Percentiles rank a stretch among this genome's conserved stretches.
phyloP scores from a whole-genome alignment of 306 rosid species.

The Mimosa pudica region DNA sequence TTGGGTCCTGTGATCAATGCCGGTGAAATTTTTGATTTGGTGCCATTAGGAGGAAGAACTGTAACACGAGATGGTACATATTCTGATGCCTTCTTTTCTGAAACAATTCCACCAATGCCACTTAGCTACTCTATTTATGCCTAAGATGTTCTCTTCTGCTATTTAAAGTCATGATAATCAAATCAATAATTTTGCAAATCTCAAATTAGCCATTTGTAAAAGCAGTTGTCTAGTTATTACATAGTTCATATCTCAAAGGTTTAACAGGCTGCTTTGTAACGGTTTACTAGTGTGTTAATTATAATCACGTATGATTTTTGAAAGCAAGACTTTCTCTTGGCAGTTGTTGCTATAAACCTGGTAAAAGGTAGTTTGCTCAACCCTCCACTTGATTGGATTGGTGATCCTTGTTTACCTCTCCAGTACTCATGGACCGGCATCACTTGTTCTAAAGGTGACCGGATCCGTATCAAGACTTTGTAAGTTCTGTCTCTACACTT shows the following conservation, averaged over 20 bases:
- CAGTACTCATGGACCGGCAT: constrained; percentile 88
- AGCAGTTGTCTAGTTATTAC: not conserved
- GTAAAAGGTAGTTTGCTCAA: constrained; percentile 58
- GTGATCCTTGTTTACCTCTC: constrained; percentile 86
- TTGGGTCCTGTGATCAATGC: constrained; percentile 80
- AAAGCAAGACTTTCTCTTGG: constrained; percentile 32
- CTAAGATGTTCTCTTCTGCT: constrained; percentile 18
- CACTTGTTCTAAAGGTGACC: constrained; percentile 71
- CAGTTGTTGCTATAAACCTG: constrained; percentile 67
- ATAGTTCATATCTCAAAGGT: not conserved
- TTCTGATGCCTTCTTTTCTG: constrained; percentile 24
- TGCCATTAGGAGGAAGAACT: constrained; percentile 72
- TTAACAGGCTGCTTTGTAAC: constrained; percentile 14
- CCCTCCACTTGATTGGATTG: constrained; percentile 82
- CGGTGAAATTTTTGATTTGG: constrained; percentile 68
- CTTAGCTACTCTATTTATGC: constrained; percentile 20
- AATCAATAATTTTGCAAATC: constrained; percentile 17
- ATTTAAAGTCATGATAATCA: constrained; percentile 20
- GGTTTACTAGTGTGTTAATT: not conserved
- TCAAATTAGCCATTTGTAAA: constrained; percentile 2
- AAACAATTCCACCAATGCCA: constrained; percentile 20
- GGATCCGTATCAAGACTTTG: constrained; percentile 72
- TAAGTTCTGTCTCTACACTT: constrained; percentile 50
- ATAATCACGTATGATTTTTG: constrained; percentile 29
- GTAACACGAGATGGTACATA: constrained; percentile 74